These are phyloP conservation scores for Teratosphaeria epicoccoides DNA, from an alignment of 2,329 filamentous ascomycete species.

Conservation along the genomic window DNA sequence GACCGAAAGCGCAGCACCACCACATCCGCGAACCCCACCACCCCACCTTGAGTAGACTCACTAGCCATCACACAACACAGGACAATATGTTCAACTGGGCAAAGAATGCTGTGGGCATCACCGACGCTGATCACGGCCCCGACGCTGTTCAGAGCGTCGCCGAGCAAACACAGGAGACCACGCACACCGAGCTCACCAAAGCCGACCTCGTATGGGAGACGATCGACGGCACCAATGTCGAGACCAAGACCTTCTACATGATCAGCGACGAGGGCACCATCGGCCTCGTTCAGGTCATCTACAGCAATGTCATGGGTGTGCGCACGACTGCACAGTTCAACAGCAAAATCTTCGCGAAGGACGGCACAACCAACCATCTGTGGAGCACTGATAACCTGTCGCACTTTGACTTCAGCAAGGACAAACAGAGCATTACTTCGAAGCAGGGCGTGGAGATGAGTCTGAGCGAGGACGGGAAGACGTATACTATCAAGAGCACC, in stretches of 20 bases:
- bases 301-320: constrained; percentile 93
- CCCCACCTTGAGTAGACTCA: neutral
- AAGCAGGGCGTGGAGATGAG: constrained; percentile 55
- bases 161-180: constrained; percentile 63
- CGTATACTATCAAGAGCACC: constrained; percentile 83
- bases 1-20: too few relatives aligned
- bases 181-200: constrained; percentile 68
- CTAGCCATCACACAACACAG: neutral
- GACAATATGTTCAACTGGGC: constrained; percentile 82
- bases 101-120: constrained; percentile 86
- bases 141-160: constrained; percentile 77
- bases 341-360: constrained; percentile 77
- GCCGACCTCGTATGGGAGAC: constrained; percentile 74
- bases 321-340: constrained; percentile 90
- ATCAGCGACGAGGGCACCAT: constrained; percentile 66
- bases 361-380: constrained; percentile 55
- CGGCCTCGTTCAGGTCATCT: constrained; percentile 81
- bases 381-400: constrained; percentile 75
- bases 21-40: neutral
- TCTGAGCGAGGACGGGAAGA: constrained; percentile 70
- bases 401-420: constrained; percentile 74
- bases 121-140: constrained; percentile 88
- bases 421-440: constrained; percentile 74
- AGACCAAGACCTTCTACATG: constrained; percentile 92
- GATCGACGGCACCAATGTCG: constrained; percentile 76